A percentile compares a stretch with the other conserved stretches of the same genome.
phyloP scores from a whole-genome alignment of 108 stramenopile genomes.

The Cyclotella atomus region DNA sequence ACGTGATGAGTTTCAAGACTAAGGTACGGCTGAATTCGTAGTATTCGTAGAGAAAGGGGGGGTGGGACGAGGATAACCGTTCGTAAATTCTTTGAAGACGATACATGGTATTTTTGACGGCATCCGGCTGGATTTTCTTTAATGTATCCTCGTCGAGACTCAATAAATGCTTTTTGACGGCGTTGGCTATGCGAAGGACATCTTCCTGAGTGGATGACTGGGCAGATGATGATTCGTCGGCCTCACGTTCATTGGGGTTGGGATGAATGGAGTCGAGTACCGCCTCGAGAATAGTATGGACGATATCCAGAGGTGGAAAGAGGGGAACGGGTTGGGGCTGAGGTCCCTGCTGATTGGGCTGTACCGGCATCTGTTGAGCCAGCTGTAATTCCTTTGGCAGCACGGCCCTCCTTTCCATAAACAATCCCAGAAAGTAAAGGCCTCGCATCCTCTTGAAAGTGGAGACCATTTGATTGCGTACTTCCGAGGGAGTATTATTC shows the following conservation, averaged over 20 bases:
- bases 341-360: too few species aligned
- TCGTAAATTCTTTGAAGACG: constrained; percentile 55
- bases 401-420: constrained; percentile 47
- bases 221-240: too few species aligned
- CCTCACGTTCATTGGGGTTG: constrained; percentile 22
- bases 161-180: constrained; percentile 65
- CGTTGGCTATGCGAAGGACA: constrained; percentile 42
- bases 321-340: neutral
- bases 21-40: constrained; percentile 72
- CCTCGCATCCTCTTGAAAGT: constrained; percentile 59
- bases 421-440: constrained; percentile 55
- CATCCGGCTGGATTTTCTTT: constrained; percentile 64
- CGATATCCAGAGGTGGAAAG: constrained; percentile 51
- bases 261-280: constrained; percentile 13
- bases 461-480: constrained; percentile 69
- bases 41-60: constrained; percentile 56
- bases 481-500: constrained; percentile 58
- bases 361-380: neutral
- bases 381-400: too few species aligned
- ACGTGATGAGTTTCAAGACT: constrained; percentile 71
- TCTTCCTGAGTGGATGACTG: constrained; percentile 16
- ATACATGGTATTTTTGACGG: constrained; percentile 36
- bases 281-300: constrained; percentile 26
- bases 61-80: constrained; percentile 27
- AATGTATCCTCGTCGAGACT: constrained; percentile 58